Conservation (phyloP, 202 grass and related monocot genomes). For the Saccharum hybrid region DNA sequence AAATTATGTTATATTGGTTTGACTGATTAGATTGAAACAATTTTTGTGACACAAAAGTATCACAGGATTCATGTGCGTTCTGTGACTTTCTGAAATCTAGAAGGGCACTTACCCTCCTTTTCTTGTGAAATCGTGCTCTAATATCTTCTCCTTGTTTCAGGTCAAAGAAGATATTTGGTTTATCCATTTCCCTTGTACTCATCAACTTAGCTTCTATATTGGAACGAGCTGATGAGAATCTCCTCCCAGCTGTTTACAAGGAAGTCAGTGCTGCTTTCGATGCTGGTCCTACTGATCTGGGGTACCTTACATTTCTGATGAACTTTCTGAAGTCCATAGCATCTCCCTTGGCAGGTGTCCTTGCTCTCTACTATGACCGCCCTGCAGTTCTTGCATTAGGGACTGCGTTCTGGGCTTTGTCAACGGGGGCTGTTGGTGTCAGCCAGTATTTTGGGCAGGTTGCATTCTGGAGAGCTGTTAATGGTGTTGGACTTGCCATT, state of each 20-base stretch:
- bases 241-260: constrained; percentile 95
- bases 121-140: constrained; percentile 1
- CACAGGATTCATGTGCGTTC: neutral
- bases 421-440: constrained; percentile 81
- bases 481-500: constrained; percentile 92
- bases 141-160: constrained; percentile 51
- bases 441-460: constrained; percentile 80
- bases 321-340: constrained; percentile 91
- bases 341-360: constrained; percentile 85
- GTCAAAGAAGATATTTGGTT: constrained; percentile 74
- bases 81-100: constrained; percentile 12
- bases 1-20: constrained; percentile 1
- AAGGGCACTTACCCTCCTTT: constrained; percentile 1
- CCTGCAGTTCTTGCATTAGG: constrained; percentile 72
- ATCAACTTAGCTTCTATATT: constrained; percentile 91
- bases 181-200: constrained; percentile 91
- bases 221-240: constrained; percentile 96
- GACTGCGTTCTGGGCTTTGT: constrained; percentile 84
- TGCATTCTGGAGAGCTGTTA: constrained; percentile 91
- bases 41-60: constrained; percentile 19
- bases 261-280: constrained; percentile 94
- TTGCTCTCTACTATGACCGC: constrained; percentile 85
- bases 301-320: constrained; percentile 91
- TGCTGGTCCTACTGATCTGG: constrained; percentile 88
- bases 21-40: neutral